Conservation (phyloP, 75 land plant species). For the Selaginella moellendorffii region DNA sequence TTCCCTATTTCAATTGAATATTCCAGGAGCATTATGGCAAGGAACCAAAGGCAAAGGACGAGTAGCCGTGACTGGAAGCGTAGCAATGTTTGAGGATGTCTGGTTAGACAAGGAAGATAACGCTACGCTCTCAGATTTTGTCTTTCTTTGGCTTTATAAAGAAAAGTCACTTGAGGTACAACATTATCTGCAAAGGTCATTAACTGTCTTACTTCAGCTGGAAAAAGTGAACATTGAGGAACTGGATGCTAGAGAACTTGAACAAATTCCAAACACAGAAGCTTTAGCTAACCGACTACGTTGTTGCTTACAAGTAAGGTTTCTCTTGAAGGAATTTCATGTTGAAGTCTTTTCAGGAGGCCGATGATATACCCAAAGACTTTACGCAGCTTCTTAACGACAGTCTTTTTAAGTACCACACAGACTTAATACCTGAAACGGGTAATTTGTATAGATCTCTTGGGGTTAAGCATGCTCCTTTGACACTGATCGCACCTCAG, state of each 20-base stretch:
- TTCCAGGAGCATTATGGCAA: slow-evolving; percentile 25
- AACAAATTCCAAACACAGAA: slow-evolving; percentile 19
- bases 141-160: slow-evolving; percentile 17
- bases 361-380: slow-evolving; percentile 27
- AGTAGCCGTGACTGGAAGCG: slow-evolving; percentile 26
- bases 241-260: slow-evolving; percentile 17
- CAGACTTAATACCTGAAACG: slow-evolving; percentile 28
- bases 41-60: slow-evolving; percentile 15
- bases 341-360: slow-evolving; percentile 24
- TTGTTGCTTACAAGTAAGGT: slow-evolving; percentile 24
- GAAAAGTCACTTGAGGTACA: slow-evolving; percentile 16
- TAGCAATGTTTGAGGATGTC: slow-evolving; percentile 23
- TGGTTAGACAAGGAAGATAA: slow-evolving; percentile 35
- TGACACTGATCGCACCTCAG: slow-evolving; percentile 29
- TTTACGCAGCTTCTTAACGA: slow-evolving; percentile 28
- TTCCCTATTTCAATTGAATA: no score
- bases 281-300: slow-evolving; percentile 20
- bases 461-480: slow-evolving; percentile 22
- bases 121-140: slow-evolving; percentile 18
- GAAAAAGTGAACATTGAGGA: slow-evolving; percentile 20
- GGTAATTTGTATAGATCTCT: slow-evolving; percentile 19
- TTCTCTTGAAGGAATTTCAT: neutral
- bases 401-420: slow-evolving; percentile 23
- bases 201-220: slow-evolving; percentile 9
- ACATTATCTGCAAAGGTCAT: neutral